Percentiles rank a stretch among this genome's conserved stretches.
These are phyloP conservation scores for Alternaria panax DNA, from an alignment of 2,329 filamentous ascomycete genomes.

Conservation along the genomic window DNA sequence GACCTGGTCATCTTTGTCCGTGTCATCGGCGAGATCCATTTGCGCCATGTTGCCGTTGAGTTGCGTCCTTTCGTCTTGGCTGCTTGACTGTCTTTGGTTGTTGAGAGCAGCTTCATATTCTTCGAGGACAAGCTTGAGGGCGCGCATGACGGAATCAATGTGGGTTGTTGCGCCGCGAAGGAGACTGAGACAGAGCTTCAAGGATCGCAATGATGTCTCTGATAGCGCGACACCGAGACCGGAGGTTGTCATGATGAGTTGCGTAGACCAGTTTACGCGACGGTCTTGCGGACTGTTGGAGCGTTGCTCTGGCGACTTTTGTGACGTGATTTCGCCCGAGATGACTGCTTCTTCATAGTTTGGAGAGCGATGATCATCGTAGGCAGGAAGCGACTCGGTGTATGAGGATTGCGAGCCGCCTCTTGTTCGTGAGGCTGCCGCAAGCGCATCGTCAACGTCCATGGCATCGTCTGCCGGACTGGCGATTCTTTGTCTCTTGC, in stretches of 20 bases:
- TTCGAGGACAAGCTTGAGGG: conserved; percentile 77
- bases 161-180: conserved; percentile 83
- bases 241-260: conserved; percentile 87
- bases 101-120: conserved; percentile 72
- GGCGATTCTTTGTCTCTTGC: conserved; percentile 55
- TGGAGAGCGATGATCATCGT: conserved; percentile 79
- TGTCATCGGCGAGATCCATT: conserved; percentile 24
- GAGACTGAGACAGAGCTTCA: conserved; percentile 85
- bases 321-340: conserved; percentile 22
- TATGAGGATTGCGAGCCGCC: conserved; percentile 72
- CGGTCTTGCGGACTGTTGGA: conserved; percentile 41
- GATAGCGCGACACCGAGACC: conserved; percentile 91
- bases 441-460: conserved; percentile 57
- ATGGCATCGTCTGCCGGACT: conserved; percentile 49
- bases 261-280: conserved; percentile 73
- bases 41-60: conserved; percentile 26
- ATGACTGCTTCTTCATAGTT: conserved; percentile 70
- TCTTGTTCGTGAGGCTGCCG: conserved; percentile 38
- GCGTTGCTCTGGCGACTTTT: conserved; percentile 31
- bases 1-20: conserved; percentile 50
- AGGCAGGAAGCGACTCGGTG: conserved; percentile 80
- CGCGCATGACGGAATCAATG: conserved; percentile 76
- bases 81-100: conserved; percentile 34
- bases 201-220: conserved; percentile 80
- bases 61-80: conserved; percentile 19